Conservation (phyloP, 768 basidiomycete genomes). For the Serendipita sp. region DNA sequence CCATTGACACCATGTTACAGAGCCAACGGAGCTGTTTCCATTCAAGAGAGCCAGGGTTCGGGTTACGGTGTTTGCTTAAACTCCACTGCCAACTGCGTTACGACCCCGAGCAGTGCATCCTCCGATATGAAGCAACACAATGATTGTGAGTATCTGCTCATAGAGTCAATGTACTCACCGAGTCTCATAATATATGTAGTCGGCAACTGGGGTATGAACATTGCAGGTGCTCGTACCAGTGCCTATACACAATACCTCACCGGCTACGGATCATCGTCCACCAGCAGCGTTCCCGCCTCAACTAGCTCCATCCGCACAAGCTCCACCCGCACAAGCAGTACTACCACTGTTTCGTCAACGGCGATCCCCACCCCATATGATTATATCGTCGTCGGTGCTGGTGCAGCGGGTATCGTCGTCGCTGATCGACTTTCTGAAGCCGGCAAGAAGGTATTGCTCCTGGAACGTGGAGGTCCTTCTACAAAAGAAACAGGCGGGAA, state of each 20-base stretch:
- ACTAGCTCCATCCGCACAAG: constrained; percentile 13
- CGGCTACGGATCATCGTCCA: constrained; percentile 24
- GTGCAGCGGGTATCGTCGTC: constrained; percentile 40
- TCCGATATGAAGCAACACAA: constrained; percentile 40
- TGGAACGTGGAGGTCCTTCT: constrained; percentile 49
- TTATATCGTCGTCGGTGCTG: constrained; percentile 33
- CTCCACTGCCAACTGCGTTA: constrained; percentile 20
- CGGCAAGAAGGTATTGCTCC: constrained; percentile 43
- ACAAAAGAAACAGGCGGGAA: constrained; percentile 42
- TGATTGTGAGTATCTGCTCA: constrained; percentile 28
- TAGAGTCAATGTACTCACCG: not conserved
- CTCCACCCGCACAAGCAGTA: constrained; percentile 17
- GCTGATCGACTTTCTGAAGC: constrained; percentile 44
- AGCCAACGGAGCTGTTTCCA: too few relatives aligned
- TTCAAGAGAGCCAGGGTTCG: constrained; percentile 4
- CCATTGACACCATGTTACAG: not conserved
- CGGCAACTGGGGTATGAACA: constrained; percentile 42
- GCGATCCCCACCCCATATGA: constrained; percentile 16
- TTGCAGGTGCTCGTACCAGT: constrained; percentile 30
- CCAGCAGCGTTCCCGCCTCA: constrained; percentile 13
- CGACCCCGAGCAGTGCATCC: constrained; percentile 31
- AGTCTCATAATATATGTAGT: constrained; percentile 20
- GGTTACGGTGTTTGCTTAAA: constrained; percentile 4
- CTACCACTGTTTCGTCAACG: constrained; percentile 22
- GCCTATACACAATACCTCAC: constrained; percentile 34